A percentile compares a stretch with the other conserved stretches of the same genome.
Conservation (phyloP, 192 early-diverging fungal species). For the Piromyces sp. region DNA sequence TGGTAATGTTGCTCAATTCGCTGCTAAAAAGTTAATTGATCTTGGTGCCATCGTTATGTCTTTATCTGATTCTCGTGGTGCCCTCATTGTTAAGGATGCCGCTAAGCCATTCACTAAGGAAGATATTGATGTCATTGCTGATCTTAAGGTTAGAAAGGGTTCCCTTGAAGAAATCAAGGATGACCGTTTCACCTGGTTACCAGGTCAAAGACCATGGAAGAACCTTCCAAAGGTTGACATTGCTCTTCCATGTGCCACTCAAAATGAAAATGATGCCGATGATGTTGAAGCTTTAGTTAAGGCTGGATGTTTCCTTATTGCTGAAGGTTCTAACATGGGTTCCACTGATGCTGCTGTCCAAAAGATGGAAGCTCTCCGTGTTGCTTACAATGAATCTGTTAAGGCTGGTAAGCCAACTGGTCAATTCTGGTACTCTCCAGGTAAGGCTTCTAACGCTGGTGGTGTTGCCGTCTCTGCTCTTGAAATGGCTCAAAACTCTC, state of each 20-base stretch:
- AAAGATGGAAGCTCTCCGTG: background rate
- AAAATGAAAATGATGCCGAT: too few species aligned
- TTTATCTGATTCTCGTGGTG: background rate
- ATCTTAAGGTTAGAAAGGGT: background rate
- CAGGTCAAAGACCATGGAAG: background rate
- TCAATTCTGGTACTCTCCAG: slow-evolving; percentile 20
- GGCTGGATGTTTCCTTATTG: too few species aligned
- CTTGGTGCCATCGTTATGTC: background rate
- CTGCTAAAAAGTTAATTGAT: background rate
- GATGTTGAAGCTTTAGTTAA: too few species aligned
- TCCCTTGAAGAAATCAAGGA: background rate
- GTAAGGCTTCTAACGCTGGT: slow-evolving; percentile 33
- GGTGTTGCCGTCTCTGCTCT: too few species aligned
- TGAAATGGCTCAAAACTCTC: too few species aligned
- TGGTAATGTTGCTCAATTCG: background rate
- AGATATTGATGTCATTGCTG: background rate
- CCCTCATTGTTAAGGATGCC: background rate
- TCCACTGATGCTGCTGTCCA: slow-evolving; percentile 19
- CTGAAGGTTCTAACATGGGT: too few species aligned
- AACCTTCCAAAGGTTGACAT: background rate
- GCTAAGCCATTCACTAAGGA: background rate
- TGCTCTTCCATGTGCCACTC: background rate
- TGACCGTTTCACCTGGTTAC: background rate
- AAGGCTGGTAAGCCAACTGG: background rate
- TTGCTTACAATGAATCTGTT: slow-evolving; percentile 22